Conservation (phyloP, 306 rosid species). For the Cucumis melo region DNA sequence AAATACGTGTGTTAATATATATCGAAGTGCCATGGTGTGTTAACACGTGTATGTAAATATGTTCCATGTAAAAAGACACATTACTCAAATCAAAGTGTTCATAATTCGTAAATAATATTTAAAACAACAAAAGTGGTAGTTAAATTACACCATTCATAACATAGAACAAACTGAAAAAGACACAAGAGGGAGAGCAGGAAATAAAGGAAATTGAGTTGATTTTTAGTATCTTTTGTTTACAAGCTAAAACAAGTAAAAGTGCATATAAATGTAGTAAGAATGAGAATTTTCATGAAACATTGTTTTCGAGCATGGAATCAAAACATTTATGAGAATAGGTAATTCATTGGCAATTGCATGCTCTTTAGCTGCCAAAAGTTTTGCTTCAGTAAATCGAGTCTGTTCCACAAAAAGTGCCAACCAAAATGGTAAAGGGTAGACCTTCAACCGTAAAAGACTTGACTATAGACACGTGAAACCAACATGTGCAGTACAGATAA, state of each 20-base stretch:
- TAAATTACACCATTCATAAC: neutral
- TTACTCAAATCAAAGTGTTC: neutral
- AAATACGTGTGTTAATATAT: neutral
- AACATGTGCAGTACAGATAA: neutral
- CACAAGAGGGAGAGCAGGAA: neutral
- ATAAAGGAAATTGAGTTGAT: neutral
- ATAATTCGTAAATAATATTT: neutral
- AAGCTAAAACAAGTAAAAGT: neutral
- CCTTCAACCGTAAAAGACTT: slow-evolving; percentile 60
- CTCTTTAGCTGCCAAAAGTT: slow-evolving; percentile 81
- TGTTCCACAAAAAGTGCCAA: slow-evolving; percentile 95
- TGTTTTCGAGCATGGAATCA: slow-evolving; percentile 55
- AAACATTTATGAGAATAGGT: slow-evolving; percentile 71
- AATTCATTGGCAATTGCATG: slow-evolving; percentile 60
- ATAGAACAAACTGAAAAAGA: neutral
- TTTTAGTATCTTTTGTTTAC: neutral
- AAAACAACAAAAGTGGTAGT: neutral
- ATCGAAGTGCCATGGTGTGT: neutral
- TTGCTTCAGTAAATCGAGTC: slow-evolving; percentile 83
- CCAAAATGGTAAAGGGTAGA: slow-evolving; percentile 87
- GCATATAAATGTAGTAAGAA: neutral
- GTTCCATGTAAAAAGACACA: neutral
- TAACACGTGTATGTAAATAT: neutral
- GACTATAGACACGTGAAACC: slow-evolving; percentile 31
- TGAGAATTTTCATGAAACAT: neutral